These are phyloP conservation scores for Moricandia moricandioides DNA, from an alignment of 345 rosid species.

Conservation along the genomic window DNA sequence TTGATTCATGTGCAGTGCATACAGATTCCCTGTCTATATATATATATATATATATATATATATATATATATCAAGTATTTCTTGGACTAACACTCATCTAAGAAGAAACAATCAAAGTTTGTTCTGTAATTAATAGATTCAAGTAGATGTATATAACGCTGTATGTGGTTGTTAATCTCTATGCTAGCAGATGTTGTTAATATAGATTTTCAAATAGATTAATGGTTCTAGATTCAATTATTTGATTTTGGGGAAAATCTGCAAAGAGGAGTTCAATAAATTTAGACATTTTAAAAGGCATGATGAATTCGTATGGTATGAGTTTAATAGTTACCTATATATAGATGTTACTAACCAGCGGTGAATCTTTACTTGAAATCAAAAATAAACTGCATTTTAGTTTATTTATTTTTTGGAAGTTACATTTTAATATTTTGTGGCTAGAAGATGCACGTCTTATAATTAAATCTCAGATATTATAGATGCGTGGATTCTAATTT, in stretches of 20 bases:
- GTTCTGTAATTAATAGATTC: background rate
- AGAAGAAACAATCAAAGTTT: background rate
- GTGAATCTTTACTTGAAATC: conserved; percentile 4
- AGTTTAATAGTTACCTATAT: conserved; percentile 26
- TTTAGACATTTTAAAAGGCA: background rate
- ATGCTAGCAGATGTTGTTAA: background rate
- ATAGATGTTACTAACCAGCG: conserved; percentile 7
- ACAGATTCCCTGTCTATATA: background rate
- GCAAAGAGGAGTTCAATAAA: background rate
- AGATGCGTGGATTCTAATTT: background rate
- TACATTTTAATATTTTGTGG: background rate
- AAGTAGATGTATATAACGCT: background rate
- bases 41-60: background rate
- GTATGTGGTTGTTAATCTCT: background rate
- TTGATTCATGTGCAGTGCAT: conserved; percentile 24
- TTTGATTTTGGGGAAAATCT: background rate
- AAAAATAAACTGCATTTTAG: background rate
- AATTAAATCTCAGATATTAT: background rate
- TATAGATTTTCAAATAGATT: background rate
- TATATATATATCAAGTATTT: background rate
- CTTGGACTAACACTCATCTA: background rate
- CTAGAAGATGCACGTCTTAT: background rate
- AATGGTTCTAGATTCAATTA: background rate
- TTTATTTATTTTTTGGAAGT: too few species aligned
- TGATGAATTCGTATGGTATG: conserved; percentile 9